Evolutionary conservation across 257 asterid species (phyloP), one percentile per base, ranked within the genome.

Genomic region (Capsicum pubescens): DNA sequence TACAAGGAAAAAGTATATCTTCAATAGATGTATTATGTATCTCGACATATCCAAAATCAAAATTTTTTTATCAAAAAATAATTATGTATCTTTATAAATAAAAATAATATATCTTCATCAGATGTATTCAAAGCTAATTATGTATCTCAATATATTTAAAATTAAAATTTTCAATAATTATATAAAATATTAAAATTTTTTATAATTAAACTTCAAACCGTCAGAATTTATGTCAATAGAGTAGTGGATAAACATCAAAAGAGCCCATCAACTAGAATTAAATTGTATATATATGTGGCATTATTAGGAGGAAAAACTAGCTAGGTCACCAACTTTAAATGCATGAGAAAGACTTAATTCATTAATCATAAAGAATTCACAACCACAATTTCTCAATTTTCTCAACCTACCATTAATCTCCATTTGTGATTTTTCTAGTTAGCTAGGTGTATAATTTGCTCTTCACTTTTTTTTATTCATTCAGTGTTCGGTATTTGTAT

Each of bases 351-450:
- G 86, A 68, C 84, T 21, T 26, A 26, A 42, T 32, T 68, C 67
- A 82, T 84, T 84, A 87, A 77, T 87, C 83, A 82, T 77, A 64
- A 64, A 64, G 42, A 83, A 56, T 74, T 35, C 35, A 68, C 70
- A 82, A 21, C 89, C 89, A 82, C 89, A 79, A 82, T 56, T 60
- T 79, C 52, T 84, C 39, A 64, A 19, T 48, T 64, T 50, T 13
- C 64, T 76, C 50, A 76, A 54, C 81, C 81, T 76, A 76, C 81
- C 81, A 12, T 12, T 74, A 76, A 15, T 13, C 12, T 76, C 42
- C 52, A 1, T 76, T 72, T 72, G 4, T 72, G 80, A 8, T 48
- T 72, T 72, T 13, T 72, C 36, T n/a, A 63, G 14, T 36, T 72
- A 46, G 14, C 57, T 72, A 46, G 59, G 3, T 70, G 17, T 16